Base-by-base conservation (phyloP, 2,329 filamentous ascomycete species). In the Exophiala sideris region DNA sequence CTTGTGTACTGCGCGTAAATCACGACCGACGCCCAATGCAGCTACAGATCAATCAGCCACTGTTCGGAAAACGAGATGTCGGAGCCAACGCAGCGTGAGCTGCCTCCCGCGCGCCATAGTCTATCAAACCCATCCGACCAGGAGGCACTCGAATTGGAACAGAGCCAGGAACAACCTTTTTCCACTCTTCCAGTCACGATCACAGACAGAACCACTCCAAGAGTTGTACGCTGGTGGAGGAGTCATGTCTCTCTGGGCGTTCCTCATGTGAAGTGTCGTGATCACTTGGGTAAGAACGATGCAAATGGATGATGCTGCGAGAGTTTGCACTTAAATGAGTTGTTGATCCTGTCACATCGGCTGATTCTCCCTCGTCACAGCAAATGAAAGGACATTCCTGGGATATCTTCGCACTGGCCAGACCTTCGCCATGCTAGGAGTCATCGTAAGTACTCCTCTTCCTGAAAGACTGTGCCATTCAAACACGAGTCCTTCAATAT, bases 321-420 rank as follows among this genome's bases (percentile, higher is more conserved):
- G 24, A 29, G 7, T 8, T 29, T 29, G 24, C 24, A 8, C 24
- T 2, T 29, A 4, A 29, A 1, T 29, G 24, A 29, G 24, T 29
- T 29, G 24, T 29, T 33, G 16, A 12, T 20, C 24, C 9, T 35
- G n/a, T n/a, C 34, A 10, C 11, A 10, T 21, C 14, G 29, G 33
- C 16, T 45, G 38, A 32, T 35, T 33, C 38, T 29, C n/a, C 12
- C n/a, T 39, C 8, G 20, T 29, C 24, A 11, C 36, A 62, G 60
- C 60, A 44, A 62, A 62, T 40, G 60, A 62, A 45, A 50, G 60
- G 33, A 62, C 60, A 10, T 60, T 56, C 18, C 47, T 62, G 32
- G 56, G 56, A n/a, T 62, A 57, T 41, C 54, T 62, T 36, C 58
- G 60, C 14, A 61, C 60, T 12, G 53, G 52, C 36, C 60, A 62